phyloP scores from a whole-genome alignment of 2,329 filamentous ascomycete species.

The Diaporthe caulivora region DNA sequence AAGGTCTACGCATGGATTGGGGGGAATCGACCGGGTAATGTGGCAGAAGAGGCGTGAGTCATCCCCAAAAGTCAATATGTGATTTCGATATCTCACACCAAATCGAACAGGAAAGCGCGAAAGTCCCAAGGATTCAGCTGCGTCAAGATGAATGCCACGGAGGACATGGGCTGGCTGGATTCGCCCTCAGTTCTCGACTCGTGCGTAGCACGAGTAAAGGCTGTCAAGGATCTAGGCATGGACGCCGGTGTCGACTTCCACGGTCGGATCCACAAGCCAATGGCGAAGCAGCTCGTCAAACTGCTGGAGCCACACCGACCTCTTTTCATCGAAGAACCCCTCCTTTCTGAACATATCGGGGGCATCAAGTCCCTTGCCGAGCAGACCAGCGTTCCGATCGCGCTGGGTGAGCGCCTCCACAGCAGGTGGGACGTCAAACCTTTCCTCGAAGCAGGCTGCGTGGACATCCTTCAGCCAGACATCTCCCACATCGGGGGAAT shows the following conservation, averaged over 20 bases:
- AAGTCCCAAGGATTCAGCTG: slow-evolving; percentile 67
- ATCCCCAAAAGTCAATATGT: background rate
- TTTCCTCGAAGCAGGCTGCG: slow-evolving; percentile 70
- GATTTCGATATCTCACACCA: background rate
- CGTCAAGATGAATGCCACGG: slow-evolving; percentile 78
- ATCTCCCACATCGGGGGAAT: slow-evolving; percentile 75
- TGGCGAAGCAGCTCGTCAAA: slow-evolving; percentile 77
- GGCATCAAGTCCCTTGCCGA: slow-evolving; percentile 69
- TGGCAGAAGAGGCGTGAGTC: slow-evolving; percentile 65
- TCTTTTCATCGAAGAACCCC: slow-evolving; percentile 75
- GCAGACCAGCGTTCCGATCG: slow-evolving; percentile 70
- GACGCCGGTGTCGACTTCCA: slow-evolving; percentile 78
- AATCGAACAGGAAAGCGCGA: slow-evolving; percentile 56
- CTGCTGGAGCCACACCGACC: slow-evolving; percentile 71
- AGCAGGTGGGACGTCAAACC: slow-evolving; percentile 74
- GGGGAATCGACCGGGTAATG: slow-evolving; percentile 73
- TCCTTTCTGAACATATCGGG: slow-evolving; percentile 71
- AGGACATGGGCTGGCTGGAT: slow-evolving; percentile 76
- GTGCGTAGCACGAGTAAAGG: slow-evolving; percentile 70
- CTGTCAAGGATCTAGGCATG: slow-evolving; percentile 73
- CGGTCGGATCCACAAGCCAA: slow-evolving; percentile 76
- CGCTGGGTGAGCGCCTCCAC: slow-evolving; percentile 73
- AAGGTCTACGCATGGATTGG: slow-evolving; percentile 78
- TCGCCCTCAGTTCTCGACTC: slow-evolving; percentile 68
- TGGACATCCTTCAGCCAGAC: slow-evolving; percentile 75